Conservation (phyloP, 2,329 filamentous ascomycete genomes). For the Camptophora hylomeconis region DNA sequence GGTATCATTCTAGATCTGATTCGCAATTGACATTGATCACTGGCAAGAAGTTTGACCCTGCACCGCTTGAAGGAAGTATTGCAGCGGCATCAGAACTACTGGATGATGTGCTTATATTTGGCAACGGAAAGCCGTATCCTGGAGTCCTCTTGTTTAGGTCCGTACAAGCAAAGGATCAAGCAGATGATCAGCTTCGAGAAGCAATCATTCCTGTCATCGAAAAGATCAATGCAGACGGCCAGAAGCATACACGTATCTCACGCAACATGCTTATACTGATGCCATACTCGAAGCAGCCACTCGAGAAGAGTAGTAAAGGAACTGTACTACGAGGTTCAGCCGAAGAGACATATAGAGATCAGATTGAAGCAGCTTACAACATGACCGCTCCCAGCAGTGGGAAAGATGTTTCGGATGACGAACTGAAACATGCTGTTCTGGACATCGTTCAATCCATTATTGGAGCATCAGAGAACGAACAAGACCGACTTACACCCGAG, state of each 20-base stretch:
- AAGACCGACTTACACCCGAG: conserved; percentile 21
- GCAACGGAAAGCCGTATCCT: conserved; percentile 41
- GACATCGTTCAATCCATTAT: conserved; percentile 4
- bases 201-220: conserved; percentile 33
- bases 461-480: not conserved
- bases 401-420: conserved; percentile 1
- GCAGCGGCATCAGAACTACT: conserved; percentile 30
- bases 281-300: conserved; percentile 18
- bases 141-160: conserved; percentile 43
- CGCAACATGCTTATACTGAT: conserved; percentile 39
- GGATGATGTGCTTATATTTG: conserved; percentile 48
- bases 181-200: conserved; percentile 28
- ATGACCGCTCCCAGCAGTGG: conserved; percentile 18
- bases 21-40: conserved; percentile 49
- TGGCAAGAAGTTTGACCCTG: conserved; percentile 57
- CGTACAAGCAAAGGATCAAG: conserved; percentile 14
- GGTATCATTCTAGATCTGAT: conserved; percentile 49
- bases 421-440: conserved; percentile 3
- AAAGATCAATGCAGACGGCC: conserved; percentile 35
- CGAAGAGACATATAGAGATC: conserved; percentile 33
- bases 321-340: conserved; percentile 41
- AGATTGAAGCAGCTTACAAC: conserved; percentile 22
- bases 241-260: conserved; percentile 39
- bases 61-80: conserved; percentile 45
- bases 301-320: conserved; percentile 52